Conservation (phyloP, 202 grass and related monocot genomes). For the Thinopyrum obtusiflorum region DNA sequence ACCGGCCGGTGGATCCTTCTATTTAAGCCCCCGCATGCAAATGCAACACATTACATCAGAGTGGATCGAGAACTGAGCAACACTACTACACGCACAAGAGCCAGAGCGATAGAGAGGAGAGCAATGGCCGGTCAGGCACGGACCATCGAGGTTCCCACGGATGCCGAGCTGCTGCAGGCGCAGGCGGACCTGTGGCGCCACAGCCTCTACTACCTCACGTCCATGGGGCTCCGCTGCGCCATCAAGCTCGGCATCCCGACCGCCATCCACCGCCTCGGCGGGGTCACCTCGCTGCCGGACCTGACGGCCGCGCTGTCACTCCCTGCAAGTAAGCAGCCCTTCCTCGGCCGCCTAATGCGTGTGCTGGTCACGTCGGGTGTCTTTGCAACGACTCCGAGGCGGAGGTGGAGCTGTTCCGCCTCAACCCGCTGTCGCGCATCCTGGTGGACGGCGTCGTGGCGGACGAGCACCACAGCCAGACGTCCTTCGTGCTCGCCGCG, state of each 20-base stretch:
- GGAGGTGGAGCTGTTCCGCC: not conserved
- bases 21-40: not conserved
- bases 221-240: not conserved
- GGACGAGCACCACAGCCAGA: not conserved
- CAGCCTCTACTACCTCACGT: not conserved
- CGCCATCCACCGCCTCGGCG: not conserved
- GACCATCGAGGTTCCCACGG: not conserved
- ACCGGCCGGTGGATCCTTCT: not conserved
- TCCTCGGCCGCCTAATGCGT: not conserved
- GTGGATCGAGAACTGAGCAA: not conserved
- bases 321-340: not conserved
- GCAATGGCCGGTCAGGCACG: not conserved
- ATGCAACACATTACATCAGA: not conserved
- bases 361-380: not conserved
- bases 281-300: not conserved
- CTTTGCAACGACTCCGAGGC: not conserved
- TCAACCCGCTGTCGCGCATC: not conserved
- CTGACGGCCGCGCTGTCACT: not conserved
- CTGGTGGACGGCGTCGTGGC: not conserved
- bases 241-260: not conserved
- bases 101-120: too few species aligned
- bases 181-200: not conserved
- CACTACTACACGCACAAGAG: not conserved
- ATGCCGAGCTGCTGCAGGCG: not conserved
- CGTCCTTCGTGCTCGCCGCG: constrained; percentile 7